phyloP scores from a whole-genome alignment of 345 rosid species.

The Conringia planisiliqua region DNA sequence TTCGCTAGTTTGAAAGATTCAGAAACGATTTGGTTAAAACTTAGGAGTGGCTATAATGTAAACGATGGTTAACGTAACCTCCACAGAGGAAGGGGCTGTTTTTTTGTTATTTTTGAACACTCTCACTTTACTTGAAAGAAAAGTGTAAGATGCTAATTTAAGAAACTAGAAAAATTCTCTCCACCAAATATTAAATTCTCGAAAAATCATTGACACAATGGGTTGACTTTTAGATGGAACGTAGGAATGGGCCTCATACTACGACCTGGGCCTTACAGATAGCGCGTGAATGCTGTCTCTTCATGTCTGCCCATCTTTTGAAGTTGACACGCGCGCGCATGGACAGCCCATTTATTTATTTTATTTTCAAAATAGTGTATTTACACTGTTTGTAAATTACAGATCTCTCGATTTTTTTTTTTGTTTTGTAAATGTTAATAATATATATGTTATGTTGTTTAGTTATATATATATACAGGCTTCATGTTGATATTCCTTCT shows the following conservation, averaged over 20 bases:
- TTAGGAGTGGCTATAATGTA: no score
- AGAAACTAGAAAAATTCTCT: not conserved
- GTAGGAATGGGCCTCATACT: not conserved
- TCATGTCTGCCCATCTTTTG: not conserved
- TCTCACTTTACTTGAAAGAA: no score
- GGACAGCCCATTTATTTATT: not conserved
- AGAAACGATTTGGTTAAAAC: no score
- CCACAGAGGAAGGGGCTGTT: no score
- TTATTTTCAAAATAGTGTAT: not conserved
- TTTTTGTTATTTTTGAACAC: no score
- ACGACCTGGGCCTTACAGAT: not conserved
- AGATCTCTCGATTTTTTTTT: not conserved
- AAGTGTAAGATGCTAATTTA: no score
- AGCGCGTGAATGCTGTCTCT: not conserved
- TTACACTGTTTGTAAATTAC: not conserved
- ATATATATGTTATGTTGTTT: not conserved
- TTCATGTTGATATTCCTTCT: not conserved
- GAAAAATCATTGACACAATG: no score
- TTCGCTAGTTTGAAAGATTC: not conserved
- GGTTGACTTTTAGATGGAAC: not conserved
- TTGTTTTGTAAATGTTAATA: not conserved
- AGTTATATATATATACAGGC: not conserved
- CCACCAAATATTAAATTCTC: not conserved
- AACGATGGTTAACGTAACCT: no score
- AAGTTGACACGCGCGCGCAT: not conserved